Percentiles rank a stretch among this genome's conserved stretches.
These are phyloP conservation scores for Sistotremastrum suecicum DNA, from an alignment of 768 basidiomycete genomes.

Conservation along the genomic window DNA sequence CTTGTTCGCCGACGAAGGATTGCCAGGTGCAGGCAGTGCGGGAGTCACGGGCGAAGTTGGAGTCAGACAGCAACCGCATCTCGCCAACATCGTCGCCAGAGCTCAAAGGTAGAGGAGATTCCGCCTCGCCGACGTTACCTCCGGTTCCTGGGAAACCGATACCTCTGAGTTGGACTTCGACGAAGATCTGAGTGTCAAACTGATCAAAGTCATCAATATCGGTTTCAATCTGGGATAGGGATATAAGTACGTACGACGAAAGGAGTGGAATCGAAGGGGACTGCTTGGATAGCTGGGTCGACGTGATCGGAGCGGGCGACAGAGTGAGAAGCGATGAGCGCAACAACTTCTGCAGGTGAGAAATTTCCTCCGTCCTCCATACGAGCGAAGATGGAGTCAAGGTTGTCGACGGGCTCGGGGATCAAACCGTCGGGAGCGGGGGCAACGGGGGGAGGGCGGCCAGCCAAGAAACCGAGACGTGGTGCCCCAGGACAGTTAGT, in stretches of 20 bases:
- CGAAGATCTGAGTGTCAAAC: conserved; percentile 9
- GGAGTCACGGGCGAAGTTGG: conserved; percentile 17
- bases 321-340: conserved; percentile 7
- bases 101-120: conserved; percentile 12
- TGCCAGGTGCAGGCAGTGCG: conserved; percentile 37
- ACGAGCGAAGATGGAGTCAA: conserved; percentile 4
- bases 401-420: conserved; percentile 3
- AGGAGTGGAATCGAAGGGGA: conserved; percentile 8
- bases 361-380: conserved; percentile 6
- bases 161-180: conserved; percentile 8
- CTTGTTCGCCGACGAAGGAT: conserved; percentile 22
- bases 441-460: conserved; percentile 3
- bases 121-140: conserved; percentile 16
- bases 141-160: conserved; percentile 11
- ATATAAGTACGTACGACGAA: conserved; percentile 4
- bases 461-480: neutral
- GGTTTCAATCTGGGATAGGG: no score
- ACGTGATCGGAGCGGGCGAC: conserved; percentile 7
- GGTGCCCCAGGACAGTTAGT: conserved; percentile 2
- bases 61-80: conserved; percentile 18
- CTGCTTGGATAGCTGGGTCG: neutral
- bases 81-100: conserved; percentile 11
- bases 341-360: conserved; percentile 5
- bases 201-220: no score
- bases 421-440: conserved; percentile 4